phyloP scores from a whole-genome alignment of 495 filamentous ascomycete genomes.

The Aspergillus egyptiacus region DNA sequence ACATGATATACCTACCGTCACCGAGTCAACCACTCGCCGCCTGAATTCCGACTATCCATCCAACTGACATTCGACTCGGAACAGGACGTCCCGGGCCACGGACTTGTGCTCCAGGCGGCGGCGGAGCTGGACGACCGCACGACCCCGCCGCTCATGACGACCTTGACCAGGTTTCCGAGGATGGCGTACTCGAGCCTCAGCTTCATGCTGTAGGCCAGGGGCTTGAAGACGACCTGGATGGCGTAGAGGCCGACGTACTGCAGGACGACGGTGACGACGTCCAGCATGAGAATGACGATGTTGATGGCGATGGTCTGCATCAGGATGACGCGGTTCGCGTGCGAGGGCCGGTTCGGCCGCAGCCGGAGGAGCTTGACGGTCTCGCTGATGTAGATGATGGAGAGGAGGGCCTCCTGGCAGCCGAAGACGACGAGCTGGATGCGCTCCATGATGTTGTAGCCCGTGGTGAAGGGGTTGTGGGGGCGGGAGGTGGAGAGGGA shows the following conservation, averaged over 20 bases:
- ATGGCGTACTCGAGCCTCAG: slow-evolving; percentile 50
- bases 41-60: no score
- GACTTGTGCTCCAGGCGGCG: no score
- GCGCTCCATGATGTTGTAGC: slow-evolving; percentile 47
- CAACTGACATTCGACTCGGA: no score
- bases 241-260: slow-evolving; percentile 44
- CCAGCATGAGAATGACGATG: slow-evolving; percentile 44
- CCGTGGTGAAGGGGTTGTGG: slow-evolving; percentile 20
- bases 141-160: no score
- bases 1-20: no score
- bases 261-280: slow-evolving; percentile 40
- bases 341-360: slow-evolving; percentile 21
- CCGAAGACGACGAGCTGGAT: slow-evolving; percentile 49
- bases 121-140: no score
- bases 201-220: slow-evolving; percentile 48
- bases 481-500: neutral
- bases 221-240: slow-evolving; percentile 46
- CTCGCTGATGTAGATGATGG: slow-evolving; percentile 50
- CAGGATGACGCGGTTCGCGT: slow-evolving; percentile 24
- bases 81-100: no score
- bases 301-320: slow-evolving; percentile 44
- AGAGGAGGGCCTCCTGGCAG: slow-evolving; percentile 51
- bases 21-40: no score
- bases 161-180: slow-evolving; percentile 45
- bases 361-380: slow-evolving; percentile 41